Evolutionary conservation across 805 yeast genomes (phyloP).

Genomic region (Kazachstania africana): DNA sequence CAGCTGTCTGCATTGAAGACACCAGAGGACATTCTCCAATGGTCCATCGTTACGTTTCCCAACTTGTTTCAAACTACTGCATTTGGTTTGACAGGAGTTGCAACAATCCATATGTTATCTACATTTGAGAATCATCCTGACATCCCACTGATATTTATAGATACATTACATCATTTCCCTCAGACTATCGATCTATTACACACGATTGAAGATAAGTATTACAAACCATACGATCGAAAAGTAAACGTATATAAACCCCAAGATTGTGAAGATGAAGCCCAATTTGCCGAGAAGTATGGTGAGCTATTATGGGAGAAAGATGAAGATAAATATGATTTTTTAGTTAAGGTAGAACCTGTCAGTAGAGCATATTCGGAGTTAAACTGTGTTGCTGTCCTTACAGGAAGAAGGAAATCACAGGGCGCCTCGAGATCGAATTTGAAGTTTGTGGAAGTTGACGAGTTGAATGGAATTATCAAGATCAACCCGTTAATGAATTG

Average conservation of each 20-base stretch:
- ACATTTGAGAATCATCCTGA: constrained; percentile 28
- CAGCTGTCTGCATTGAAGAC: constrained; percentile 36
- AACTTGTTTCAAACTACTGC: constrained; percentile 84
- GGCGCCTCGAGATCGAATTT: constrained; percentile 72
- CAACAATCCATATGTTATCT: constrained; percentile 71
- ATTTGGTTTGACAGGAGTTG: constrained; percentile 86
- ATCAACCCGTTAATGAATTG: constrained; percentile 83
- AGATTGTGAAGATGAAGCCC: constrained; percentile 42
- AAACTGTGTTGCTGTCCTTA: constrained; percentile 71
- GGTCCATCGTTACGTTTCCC: constrained; percentile 82
- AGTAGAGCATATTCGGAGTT: constrained; percentile 71
- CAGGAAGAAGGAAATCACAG: constrained; percentile 84
- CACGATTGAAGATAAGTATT: constrained; percentile 43
- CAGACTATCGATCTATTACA: constrained; percentile 73
- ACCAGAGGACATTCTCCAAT: constrained; percentile 64
- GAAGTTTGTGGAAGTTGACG: constrained; percentile 68
- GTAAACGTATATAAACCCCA: constrained; percentile 61
- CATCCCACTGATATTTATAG: constrained; percentile 70
- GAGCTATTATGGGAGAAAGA: constrained; percentile 73
- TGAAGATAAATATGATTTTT: constrained; percentile 69
- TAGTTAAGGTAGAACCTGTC: constrained; percentile 88
- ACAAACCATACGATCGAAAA: constrained; percentile 18
- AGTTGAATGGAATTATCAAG: constrained; percentile 57
- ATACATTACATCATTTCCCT: constrained; percentile 89
- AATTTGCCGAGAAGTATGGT: constrained; percentile 61